phyloP scores from a whole-genome alignment of 2,329 filamentous ascomycete species.

The Aspergillus sp. region DNA sequence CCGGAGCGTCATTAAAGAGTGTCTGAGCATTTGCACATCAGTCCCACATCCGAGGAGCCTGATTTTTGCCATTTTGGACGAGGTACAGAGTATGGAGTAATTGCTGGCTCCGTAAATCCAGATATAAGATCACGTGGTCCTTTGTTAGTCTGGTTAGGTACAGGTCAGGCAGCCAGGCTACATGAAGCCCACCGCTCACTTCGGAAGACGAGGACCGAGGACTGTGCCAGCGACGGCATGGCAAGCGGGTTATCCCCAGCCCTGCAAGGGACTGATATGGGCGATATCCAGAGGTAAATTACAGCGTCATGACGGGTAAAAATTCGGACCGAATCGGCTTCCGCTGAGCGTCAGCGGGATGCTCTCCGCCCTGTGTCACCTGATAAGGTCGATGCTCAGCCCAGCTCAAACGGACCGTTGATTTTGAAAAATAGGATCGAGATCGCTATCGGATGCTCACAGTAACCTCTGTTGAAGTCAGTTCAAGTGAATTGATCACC shows the following conservation, averaged over 20 bases:
- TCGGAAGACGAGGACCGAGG: background rate
- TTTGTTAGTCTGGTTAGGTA: background rate
- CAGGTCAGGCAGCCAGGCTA: background rate
- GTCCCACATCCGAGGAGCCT: too few species aligned
- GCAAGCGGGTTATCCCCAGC: background rate
- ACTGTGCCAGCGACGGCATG: background rate
- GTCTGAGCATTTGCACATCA: too few species aligned
- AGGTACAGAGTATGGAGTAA: too few species aligned
- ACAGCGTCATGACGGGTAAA: conserved; percentile 13
- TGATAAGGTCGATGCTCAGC: background rate
- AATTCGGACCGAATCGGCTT: conserved; percentile 6
- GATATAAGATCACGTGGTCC: background rate
- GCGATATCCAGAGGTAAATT: background rate
- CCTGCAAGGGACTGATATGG: conserved; percentile 7
- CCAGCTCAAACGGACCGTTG: background rate
- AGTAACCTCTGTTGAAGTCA: background rate
- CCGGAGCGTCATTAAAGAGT: too few species aligned
- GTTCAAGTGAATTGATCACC: too few species aligned
- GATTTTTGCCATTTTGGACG: too few species aligned
- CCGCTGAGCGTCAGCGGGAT: conserved; percentile 29
- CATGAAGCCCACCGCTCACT: background rate
- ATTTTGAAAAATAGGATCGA: background rate
- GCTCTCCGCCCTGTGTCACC: conserved; percentile 14
- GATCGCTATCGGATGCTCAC: background rate
- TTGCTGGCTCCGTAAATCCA: too few species aligned